These are phyloP conservation scores for Phoma sp. DNA, from an alignment of 2,329 filamentous ascomycete genomes.

Conservation along the genomic window DNA sequence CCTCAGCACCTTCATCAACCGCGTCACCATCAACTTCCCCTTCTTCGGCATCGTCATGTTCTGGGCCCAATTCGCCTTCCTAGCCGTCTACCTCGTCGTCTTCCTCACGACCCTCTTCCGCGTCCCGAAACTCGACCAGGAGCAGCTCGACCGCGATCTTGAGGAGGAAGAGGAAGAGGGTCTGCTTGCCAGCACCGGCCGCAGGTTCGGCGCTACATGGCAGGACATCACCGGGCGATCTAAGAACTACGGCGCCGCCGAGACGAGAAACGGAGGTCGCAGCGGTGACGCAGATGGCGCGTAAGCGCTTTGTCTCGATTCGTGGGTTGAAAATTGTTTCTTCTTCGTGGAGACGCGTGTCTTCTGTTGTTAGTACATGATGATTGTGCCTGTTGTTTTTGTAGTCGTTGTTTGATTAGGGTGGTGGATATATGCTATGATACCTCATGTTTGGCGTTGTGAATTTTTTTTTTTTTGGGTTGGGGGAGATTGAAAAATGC, in stretches of 20 bases:
- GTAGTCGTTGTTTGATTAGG: too few species aligned
- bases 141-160: conserved; percentile 84
- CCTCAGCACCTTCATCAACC: conserved; percentile 91
- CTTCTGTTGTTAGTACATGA: not conserved
- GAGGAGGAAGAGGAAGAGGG: conserved; percentile 95
- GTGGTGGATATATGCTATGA: too few species aligned
- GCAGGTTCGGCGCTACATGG: conserved; percentile 86
- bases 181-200: conserved; percentile 80
- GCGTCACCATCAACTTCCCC: conserved; percentile 91
- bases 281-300: conserved; percentile 15
- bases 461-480: too few species aligned
- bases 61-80: conserved; percentile 94
- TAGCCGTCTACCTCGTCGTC: conserved; percentile 82
- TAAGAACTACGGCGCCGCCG: conserved; percentile 43
- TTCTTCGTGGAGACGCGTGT: too few species aligned
- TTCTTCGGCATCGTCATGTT: conserved; percentile 94
- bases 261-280: conserved; percentile 30
- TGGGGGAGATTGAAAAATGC: too few species aligned
- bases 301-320: not conserved
- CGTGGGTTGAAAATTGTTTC: not conserved
- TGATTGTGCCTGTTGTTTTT: too few species aligned
- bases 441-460: too few species aligned
- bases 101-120: conserved; percentile 81
- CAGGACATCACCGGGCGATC: conserved; percentile 77
- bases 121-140: conserved; percentile 77